Evolutionary conservation across 805 yeast species (phyloP), one percentile per base, ranked within the genome.

Genomic region (Lipomyces lipofer): DNA sequence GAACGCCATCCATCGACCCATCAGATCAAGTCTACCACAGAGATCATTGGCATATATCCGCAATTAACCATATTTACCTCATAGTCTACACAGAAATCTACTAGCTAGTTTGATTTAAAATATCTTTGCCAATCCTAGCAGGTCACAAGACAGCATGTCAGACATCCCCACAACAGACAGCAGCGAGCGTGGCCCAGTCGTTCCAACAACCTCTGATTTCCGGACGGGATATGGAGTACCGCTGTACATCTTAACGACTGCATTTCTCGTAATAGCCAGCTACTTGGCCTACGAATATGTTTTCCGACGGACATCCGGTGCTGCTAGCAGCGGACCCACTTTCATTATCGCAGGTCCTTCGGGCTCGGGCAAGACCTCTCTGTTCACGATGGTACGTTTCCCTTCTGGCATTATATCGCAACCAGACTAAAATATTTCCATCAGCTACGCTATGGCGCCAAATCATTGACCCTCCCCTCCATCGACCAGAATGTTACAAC

Each of bases 261-360:
- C 28, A 3, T 10, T 51, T 13, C 13, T 52, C 4, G 6, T 57
- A 7, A 13, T 50, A 6, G 39, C 29, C 7, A 21, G 33, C 5
- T 49, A 30, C 21, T 46, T 35, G 13, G 27, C 44, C 10, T 53
- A 38, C 38, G 47, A 47, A 17, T 10, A n/a, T 19, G 8, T 51
- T 17, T 47, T 40, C 21, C 38, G 36, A 21, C 29, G 25, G 32
- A 36, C 58, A 8, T 35, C 32, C 15, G 56, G 60, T 13, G 46
- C 28, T 10, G 60, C 58, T 39, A 52, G 53, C 6, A 54, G 47
- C 9, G 59, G 57, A 7, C 86, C 88, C 7, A 78, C 86, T 1
- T 78, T 82, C 59, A 70, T 86, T 47, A 76, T 87, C 24, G 74
- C 80, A 29, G 95, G 95, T 0, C 82, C 85, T 29, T 76, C 82